Base-by-base conservation (phyloP, 495 filamentous ascomycete species). In the Pseudoneurospora amorphoporcata region DNA sequence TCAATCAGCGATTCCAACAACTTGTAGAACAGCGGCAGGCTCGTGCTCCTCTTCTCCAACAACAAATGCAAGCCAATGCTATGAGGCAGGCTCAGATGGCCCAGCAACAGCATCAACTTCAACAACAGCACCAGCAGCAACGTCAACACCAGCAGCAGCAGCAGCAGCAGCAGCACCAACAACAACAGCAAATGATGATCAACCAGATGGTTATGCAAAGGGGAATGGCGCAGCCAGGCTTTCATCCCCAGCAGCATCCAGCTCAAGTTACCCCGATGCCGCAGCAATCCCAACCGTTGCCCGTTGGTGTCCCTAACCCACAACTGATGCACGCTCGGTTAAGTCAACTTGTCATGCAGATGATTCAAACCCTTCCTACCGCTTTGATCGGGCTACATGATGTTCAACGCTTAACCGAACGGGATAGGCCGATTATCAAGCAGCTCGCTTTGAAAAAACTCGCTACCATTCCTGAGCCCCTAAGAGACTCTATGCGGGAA, bases 241-340 rank as follows among this genome's bases (percentile, higher is more conserved):
- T 88, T 47, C 84, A 82, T 53, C 82, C 84, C 41, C 79, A 86
- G 40, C 83, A 84, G 41, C 84, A 86, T 39, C 86, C 79, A 47
- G 86, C 84, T 83, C 85, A 87, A 73, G 76, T 82, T 0, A 80
- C 82, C 2, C 80, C 75, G 45, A 80, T 85, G 17, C 80, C 83
- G 9, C 84, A 82, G 23, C 80, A 80, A 68, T 75, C 77, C 9
- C 83, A 82, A 53, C 68, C 68, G 6, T 72, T 81, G 29, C 76
- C 72, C 23, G 80, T 83, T 75, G 80, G 81, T 14, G 79, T 83
- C 77, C 73, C 69, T 1, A 79, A 79, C 23, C 77, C 76, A 9
- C 79, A 77, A 3, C 74, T 80, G 70, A 39, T 76, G 10, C 78
- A 77, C 19, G 73, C 69, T 40, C 72, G 77, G 4, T 81, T 61